Evolutionary conservation across 306 rosid species (phyloP).

Genomic region (Gynostemma pentaphyllum): DNA sequence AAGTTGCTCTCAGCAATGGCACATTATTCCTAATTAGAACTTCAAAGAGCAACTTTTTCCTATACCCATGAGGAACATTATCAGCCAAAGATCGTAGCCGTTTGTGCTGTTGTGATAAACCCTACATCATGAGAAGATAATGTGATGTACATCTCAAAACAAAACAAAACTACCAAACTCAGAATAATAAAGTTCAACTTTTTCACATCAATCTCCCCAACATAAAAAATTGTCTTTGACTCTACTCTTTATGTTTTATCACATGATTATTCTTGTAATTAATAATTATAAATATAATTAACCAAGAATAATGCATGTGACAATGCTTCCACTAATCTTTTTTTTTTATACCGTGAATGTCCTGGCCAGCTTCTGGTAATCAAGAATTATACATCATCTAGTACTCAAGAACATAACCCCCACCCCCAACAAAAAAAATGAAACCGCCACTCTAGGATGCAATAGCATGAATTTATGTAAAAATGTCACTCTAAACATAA

Average conservation of each 20-base stretch:
- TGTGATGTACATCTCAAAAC: slow-evolving; percentile 3
- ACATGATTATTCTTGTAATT: neutral
- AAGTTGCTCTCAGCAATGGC: slow-evolving; percentile 89
- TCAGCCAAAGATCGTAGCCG: slow-evolving; percentile 65
- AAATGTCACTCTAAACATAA: neutral
- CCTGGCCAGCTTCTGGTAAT: no score
- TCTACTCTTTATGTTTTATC: neutral
- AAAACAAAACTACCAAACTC: no score
- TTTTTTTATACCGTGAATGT: no score
- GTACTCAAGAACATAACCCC: neutral
- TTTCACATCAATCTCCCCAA: neutral
- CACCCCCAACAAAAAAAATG: neutral
- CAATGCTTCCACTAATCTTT: no score
- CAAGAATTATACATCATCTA: neutral
- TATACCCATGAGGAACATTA: slow-evolving; percentile 82
- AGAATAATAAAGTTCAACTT: neutral
- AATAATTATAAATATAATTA: neutral
- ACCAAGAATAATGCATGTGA: neutral
- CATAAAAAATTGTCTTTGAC: no score
- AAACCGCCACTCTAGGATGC: neutral
- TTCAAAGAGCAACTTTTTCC: slow-evolving; percentile 58
- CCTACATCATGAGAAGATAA: slow-evolving; percentile 33
- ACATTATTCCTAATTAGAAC: slow-evolving; percentile 85
- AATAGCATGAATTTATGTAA: neutral
- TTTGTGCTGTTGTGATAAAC: slow-evolving; percentile 91